These are phyloP conservation scores for Xylaria castorea DNA, from an alignment of 495 filamentous ascomycete species.

Conservation along the genomic window DNA sequence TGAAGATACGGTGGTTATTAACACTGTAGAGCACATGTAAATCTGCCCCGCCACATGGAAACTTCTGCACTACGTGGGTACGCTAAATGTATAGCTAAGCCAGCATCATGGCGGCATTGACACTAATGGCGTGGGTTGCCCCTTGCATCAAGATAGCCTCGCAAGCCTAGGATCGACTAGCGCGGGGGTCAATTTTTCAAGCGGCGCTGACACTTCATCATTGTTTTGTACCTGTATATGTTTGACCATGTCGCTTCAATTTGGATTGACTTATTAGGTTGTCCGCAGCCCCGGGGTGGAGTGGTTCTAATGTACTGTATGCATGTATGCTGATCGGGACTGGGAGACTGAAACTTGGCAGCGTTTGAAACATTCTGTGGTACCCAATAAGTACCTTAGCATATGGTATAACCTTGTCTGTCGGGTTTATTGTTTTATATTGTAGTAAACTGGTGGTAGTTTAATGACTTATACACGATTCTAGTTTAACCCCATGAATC, in stretches of 20 bases:
- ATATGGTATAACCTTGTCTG: no score
- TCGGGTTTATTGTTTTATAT: background rate
- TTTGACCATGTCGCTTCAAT: background rate
- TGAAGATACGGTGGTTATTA: no score
- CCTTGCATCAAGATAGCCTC: conserved; percentile 3
- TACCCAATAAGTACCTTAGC: no score
- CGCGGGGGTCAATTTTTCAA: conserved; percentile 16
- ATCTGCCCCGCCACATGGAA: conserved; percentile 4
- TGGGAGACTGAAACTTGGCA: no score
- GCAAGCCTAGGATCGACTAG: conserved; percentile 4
- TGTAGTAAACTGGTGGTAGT: background rate
- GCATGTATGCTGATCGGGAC: no score
- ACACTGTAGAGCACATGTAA: conserved; percentile 6
- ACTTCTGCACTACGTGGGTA: background rate
- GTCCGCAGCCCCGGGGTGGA: background rate
- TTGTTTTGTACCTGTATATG: background rate
- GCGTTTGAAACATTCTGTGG: no score
- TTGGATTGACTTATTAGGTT: background rate
- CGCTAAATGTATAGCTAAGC: background rate
- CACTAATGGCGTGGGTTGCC: conserved; percentile 1
- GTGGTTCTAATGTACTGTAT: background rate
- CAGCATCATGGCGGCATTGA: conserved; percentile 6
- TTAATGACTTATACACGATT: no score
- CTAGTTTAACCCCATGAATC: background rate
- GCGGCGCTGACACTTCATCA: background rate